Base-by-base conservation (phyloP, 2,329 filamentous ascomycete genomes). In the Clonostachys solani region DNA sequence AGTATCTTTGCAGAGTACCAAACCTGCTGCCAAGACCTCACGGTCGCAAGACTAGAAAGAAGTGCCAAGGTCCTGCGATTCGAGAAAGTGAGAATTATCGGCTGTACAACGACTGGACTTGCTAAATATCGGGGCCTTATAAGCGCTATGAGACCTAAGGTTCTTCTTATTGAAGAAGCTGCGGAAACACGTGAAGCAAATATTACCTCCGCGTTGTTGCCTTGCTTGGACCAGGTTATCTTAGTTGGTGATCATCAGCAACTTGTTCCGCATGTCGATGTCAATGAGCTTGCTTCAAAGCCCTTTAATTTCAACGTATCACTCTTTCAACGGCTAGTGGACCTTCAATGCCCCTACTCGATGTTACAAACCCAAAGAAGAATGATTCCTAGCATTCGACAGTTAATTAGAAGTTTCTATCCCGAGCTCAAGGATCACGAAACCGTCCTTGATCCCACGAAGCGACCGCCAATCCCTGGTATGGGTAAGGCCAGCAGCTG, bases 241-340 rank as follows among this genome's bases (percentile, higher is more conserved):
- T 64, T 82, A 1, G 72, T 95, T 0, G 89, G 90, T 1, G 89
- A 95, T 57, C 89, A 95, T 54, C 80, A 89, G 62, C 90, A 95
- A 58, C 72, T 95, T 3, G 80, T 83, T 10, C 89, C 84, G 0
- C 80, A 84, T 42, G 87, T 84, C 48, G 78, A 86, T 41, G 72
- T 87, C 1, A 68, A 66, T 3, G 75, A 78, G 2, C 75, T 91
- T 2, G 78, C 78, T 35, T 65, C 69, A 0, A 61, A 74, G 0
- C 86, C 86, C 0, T 90, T 79, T 60, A 75, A 80, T 52, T 72
- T 94, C 35, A 81, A 87, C 33, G 67, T 90, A 1, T 94, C 89
- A 0, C 76, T 95, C 56, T 95, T 95, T 55, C 87, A 95, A 65
- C 78, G 89, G 2, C 72, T 95, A 13, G 77, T 94, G n/a, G 69